These are phyloP conservation scores for Zymoseptoria crescenta DNA, from an alignment of 2,329 filamentous ascomycete species.

Conservation along the genomic window DNA sequence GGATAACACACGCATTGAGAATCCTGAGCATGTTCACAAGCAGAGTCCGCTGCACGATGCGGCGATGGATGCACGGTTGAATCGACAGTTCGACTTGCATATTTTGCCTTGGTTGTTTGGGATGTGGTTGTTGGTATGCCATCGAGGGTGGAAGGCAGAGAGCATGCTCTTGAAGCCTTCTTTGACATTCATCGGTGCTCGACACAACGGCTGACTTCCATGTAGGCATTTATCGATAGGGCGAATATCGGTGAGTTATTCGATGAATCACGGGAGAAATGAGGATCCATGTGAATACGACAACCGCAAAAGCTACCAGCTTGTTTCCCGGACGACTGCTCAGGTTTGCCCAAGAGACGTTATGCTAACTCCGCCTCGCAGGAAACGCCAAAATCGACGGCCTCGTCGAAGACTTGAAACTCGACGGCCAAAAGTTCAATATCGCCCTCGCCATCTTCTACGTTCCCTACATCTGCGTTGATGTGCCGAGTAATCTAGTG, in stretches of 20 bases:
- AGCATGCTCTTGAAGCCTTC: too few species aligned
- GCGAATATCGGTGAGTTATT: constrained; percentile 16
- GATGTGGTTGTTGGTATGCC: too few species aligned
- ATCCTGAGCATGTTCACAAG: background rate
- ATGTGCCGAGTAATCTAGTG: constrained; percentile 35
- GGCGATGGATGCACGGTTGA: background rate
- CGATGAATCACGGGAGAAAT: background rate
- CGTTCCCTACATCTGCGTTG: constrained; percentile 36
- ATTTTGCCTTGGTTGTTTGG: constrained; percentile 39
- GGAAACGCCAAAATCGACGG: constrained; percentile 38
- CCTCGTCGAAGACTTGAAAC: constrained; percentile 31
- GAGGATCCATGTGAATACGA: too few species aligned
- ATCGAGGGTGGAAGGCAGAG: too few species aligned
- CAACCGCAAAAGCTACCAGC: too few species aligned
- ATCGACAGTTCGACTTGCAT: constrained; percentile 31
- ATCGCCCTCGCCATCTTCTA: constrained; percentile 36
- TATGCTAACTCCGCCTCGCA: constrained; percentile 16
- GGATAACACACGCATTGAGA: background rate
- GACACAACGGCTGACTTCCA: too few species aligned
- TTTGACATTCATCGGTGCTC: too few species aligned
- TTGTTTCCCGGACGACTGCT: background rate
- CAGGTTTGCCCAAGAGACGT: background rate
- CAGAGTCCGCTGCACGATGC: background rate
- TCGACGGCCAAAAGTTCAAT: constrained; percentile 18
- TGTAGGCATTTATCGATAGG: constrained; percentile 41